Percentiles rank a stretch among this genome's conserved stretches.
Conservation (phyloP, 176 grass and related monocot species). For the Ensete ventricosum region DNA sequence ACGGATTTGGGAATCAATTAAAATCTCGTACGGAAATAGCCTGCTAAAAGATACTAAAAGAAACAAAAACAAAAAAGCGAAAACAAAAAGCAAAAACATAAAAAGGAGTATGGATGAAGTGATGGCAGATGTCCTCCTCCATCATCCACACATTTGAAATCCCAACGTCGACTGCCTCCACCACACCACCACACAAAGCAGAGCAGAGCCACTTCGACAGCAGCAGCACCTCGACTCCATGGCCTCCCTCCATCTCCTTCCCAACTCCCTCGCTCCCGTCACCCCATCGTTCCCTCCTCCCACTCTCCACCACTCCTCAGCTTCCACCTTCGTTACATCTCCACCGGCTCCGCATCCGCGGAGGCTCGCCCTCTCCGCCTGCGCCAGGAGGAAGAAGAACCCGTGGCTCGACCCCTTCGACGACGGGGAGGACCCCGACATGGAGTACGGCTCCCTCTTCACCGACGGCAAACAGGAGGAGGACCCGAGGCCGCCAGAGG, state of each 20-base stretch:
- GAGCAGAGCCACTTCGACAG: too few species aligned
- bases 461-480: slow-evolving; percentile 81
- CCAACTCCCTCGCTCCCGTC: slow-evolving; percentile 20
- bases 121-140: too few species aligned
- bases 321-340: slow-evolving; percentile 9
- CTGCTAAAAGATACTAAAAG: too few species aligned
- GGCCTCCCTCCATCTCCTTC: slow-evolving; percentile 33
- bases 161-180: too few species aligned
- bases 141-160: too few species aligned
- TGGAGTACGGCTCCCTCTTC: slow-evolving; percentile 58
- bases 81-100: too few species aligned
- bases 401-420: slow-evolving; percentile 95
- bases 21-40: too few species aligned
- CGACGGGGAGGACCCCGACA: slow-evolving; percentile 49
- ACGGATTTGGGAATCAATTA: too few species aligned
- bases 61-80: too few species aligned
- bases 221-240: not conserved
- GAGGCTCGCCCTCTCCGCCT: not conserved
- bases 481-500: slow-evolving; percentile 66
- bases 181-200: too few species aligned
- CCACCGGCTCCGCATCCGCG: not conserved
- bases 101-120: too few species aligned
- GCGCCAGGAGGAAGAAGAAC: slow-evolving; percentile 76
- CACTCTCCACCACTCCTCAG: not conserved
- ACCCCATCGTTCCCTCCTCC: slow-evolving; percentile 10